Percentiles rank a stretch among this genome's conserved stretches.
phyloP scores from a whole-genome alignment of 805 yeast species.

The Saturnispora halmiae region DNA sequence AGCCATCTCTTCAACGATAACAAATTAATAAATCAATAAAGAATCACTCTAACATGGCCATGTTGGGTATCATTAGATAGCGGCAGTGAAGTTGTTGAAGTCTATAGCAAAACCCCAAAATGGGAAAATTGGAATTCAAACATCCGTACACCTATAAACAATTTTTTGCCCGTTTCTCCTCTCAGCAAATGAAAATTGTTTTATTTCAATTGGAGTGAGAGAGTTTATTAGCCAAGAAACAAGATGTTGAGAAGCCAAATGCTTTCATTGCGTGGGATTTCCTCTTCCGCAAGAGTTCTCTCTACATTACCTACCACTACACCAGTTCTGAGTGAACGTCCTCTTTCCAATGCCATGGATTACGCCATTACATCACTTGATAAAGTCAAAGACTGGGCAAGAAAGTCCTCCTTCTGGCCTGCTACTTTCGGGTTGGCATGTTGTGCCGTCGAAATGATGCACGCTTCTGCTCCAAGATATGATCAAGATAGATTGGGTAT shows the following conservation, averaged over 20 bases:
- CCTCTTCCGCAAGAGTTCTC: conserved; percentile 26
- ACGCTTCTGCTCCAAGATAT: conserved; percentile 80
- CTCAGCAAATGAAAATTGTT: conserved; percentile 1
- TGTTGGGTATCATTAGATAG: background rate
- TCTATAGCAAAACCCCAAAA: background rate
- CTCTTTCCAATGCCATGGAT: conserved; percentile 54
- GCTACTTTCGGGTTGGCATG: conserved; percentile 88
- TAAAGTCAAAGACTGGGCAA: conserved; percentile 80
- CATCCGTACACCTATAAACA: background rate
- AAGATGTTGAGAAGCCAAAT: conserved; percentile 1
- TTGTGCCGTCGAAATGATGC: conserved; percentile 96
- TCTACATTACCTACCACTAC: conserved; percentile 52
- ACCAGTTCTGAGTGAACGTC: conserved; percentile 61
- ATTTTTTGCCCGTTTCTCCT: background rate
- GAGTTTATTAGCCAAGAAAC: background rate
- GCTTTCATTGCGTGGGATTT: conserved; percentile 3
- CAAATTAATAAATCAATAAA: too few species aligned
- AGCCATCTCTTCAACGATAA: background rate
- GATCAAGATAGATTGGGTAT: conserved; percentile 90
- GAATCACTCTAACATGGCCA: background rate
- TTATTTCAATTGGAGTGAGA: background rate
- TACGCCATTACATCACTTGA: conserved; percentile 77
- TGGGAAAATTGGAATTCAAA: background rate
- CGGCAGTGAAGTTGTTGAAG: background rate
- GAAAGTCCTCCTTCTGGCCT: conserved; percentile 90